These are phyloP conservation scores for Trichoderma erinaceum DNA, from an alignment of 495 filamentous ascomycete genomes.

Conservation along the genomic window DNA sequence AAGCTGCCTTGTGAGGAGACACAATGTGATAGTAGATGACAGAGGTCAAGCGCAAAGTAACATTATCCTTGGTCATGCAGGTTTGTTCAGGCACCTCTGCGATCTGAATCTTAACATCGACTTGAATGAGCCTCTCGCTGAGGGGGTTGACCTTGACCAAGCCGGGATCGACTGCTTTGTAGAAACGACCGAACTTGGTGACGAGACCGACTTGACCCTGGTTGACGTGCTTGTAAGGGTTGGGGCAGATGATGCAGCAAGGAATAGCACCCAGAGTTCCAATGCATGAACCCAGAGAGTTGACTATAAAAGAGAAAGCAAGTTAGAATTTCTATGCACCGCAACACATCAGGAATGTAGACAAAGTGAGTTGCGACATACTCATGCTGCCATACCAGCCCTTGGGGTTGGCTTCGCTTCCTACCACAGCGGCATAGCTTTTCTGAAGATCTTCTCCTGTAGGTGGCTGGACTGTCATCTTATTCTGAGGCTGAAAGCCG, in stretches of 20 bases:
- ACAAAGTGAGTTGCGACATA: conserved; percentile 37
- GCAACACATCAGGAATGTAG: not conserved
- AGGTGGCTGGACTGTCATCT: conserved; percentile 78
- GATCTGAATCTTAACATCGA: conserved; percentile 99
- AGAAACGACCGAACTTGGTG: conserved; percentile 93
- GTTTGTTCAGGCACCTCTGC: conserved; percentile 93
- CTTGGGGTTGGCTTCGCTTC: conserved; percentile 64
- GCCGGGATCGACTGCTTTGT: conserved; percentile 93
- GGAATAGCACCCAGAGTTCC: conserved; percentile 84
- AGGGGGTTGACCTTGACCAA: conserved; percentile 98
- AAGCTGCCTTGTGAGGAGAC: conserved; percentile 93
- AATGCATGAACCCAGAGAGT: conserved; percentile 65
- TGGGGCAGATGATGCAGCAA: conserved; percentile 88
- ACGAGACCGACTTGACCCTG: conserved; percentile 94
- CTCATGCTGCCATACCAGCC: conserved; percentile 91
- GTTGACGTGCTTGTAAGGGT: conserved; percentile 89
- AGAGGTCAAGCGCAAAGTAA: conserved; percentile 84
- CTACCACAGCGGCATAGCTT: conserved; percentile 73
- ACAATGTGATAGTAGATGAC: conserved; percentile 99
- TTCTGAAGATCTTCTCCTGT: conserved; percentile 79
- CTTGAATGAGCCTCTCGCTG: conserved; percentile 77
- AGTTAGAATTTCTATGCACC: not conserved
- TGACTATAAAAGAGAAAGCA: conserved; percentile 45
- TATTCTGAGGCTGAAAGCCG: conserved; percentile 36
- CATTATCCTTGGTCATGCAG: conserved; percentile 99